These are phyloP conservation scores for Aspergillus neotritici DNA, from an alignment of 2,329 filamentous ascomycete species.

Conservation along the genomic window DNA sequence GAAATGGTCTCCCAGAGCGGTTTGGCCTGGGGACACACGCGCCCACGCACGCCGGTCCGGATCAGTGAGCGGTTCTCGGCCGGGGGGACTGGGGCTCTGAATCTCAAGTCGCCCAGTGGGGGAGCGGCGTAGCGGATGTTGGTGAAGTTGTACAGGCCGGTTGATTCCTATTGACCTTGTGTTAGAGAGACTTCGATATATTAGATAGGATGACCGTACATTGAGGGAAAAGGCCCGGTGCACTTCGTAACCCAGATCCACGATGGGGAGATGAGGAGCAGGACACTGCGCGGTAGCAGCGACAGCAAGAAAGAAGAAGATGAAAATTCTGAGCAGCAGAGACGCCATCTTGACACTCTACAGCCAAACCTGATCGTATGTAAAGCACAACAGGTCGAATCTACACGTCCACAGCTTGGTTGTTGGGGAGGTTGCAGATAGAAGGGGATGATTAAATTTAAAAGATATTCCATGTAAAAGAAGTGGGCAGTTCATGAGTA, in stretches of 20 bases:
- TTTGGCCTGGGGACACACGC: conserved; percentile 42
- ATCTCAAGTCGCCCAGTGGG: conserved; percentile 48
- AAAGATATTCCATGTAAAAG: no score
- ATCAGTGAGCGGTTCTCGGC: conserved; percentile 40
- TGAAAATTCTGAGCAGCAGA: no score
- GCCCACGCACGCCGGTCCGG: conserved; percentile 41
- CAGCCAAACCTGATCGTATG: no score
- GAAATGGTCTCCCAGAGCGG: conserved; percentile 41
- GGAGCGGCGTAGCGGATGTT: conserved; percentile 55
- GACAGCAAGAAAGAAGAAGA: no score
- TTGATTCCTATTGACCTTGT: conserved; percentile 25
- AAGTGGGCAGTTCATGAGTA: no score
- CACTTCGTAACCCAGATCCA: conserved; percentile 52
- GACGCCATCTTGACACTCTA: no score
- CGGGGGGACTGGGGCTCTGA: conserved; percentile 44
- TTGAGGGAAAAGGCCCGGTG: conserved; percentile 38
- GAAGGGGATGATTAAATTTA: no score
- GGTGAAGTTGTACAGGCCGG: conserved; percentile 49
- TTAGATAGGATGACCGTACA: conserved; percentile 7
- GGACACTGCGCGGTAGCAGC: no score
- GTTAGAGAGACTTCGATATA: not conserved
- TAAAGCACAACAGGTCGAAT: no score
- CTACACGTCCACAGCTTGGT: no score
- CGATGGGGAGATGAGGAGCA: conserved; percentile 8
- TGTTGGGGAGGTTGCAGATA: no score